A percentile compares a stretch with the other conserved stretches of the same genome.
phyloP scores from a whole-genome alignment of 108 stramenopile genomes.

The Pseudonitzschia pungens region DNA sequence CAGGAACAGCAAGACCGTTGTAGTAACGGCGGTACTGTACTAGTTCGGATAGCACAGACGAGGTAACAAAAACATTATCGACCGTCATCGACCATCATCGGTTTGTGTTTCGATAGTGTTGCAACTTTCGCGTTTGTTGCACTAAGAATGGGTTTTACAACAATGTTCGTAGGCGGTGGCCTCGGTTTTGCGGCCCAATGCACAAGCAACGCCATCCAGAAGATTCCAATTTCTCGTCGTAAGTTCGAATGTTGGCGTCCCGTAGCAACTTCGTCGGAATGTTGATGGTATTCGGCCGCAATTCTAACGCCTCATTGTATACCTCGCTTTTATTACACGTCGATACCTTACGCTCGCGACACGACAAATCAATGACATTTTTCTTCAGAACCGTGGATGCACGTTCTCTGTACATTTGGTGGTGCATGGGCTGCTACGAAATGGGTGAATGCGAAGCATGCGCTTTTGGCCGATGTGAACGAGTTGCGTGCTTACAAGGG shows the following conservation, averaged over 20 bases:
- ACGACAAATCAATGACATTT: background rate
- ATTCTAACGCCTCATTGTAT: slow-evolving; percentile 3
- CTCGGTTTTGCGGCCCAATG: slow-evolving; percentile 70
- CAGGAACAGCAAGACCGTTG: background rate
- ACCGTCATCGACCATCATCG: background rate
- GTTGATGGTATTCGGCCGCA: background rate
- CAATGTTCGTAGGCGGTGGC: slow-evolving; percentile 63
- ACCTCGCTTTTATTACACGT: background rate
- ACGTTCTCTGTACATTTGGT: slow-evolving; percentile 62
- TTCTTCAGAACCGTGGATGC: slow-evolving; percentile 69
- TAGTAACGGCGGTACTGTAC: too few species aligned
- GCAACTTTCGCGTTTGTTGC: background rate
- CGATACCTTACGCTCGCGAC: background rate
- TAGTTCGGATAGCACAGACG: too few species aligned
- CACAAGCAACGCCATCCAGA: slow-evolving; percentile 73
- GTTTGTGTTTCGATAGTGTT: background rate
- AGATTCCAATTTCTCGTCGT: slow-evolving; percentile 76
- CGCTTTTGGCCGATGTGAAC: slow-evolving; percentile 81
- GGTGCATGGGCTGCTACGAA: slow-evolving; percentile 80
- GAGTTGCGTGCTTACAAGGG: slow-evolving; percentile 85
- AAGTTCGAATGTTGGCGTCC: slow-evolving; percentile 19
- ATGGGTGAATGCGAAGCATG: slow-evolving; percentile 69
- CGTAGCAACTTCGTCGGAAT: too few species aligned
- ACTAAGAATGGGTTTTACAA: slow-evolving; percentile 67
- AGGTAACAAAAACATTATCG: background rate